Conservation (phyloP, 2,329 filamentous ascomycete species). For the Gnomoniopsis sp. region DNA sequence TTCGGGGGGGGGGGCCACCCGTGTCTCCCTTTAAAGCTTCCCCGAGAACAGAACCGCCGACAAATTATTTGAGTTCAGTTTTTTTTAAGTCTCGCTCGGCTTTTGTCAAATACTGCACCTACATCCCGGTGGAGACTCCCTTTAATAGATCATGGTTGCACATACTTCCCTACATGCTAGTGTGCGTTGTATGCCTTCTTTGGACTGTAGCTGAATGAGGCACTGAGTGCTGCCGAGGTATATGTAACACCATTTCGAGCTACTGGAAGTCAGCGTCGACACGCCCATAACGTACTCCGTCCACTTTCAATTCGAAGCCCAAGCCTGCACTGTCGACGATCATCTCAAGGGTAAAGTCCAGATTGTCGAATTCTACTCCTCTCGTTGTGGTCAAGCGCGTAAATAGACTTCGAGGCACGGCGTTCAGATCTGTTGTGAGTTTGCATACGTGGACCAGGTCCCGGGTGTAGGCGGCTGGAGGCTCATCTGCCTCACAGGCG, state of each 20-base stretch:
- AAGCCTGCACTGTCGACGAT: constrained; percentile 74
- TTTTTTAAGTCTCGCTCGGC: no score
- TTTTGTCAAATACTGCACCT: no score
- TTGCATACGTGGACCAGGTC: constrained; percentile 73
- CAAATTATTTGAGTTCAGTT: no score
- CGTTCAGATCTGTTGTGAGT: constrained; percentile 73
- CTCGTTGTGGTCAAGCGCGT: constrained; percentile 74
- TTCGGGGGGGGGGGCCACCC: no score
- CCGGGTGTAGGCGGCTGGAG: constrained; percentile 56
- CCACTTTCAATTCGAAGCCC: constrained; percentile 75
- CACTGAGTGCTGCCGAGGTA: no score
- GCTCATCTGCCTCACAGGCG: constrained; percentile 67
- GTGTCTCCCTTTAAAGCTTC: no score
- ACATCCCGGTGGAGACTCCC: no score
- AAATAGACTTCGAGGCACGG: constrained; percentile 70
- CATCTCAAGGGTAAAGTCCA: constrained; percentile 82
- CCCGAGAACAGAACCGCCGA: no score
- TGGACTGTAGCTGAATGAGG: no score
- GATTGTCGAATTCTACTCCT: constrained; percentile 76
- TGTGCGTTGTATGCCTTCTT: no score
- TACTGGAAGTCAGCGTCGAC: constrained; percentile 77
- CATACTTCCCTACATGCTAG: no score
- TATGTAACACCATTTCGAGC: not conserved
- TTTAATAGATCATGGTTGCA: no score
- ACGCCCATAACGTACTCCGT: constrained; percentile 71